Evolutionary conservation across 75 land plant species (phyloP), one percentile per base, ranked within the genome.

Genomic region (Sequoia sempervirens): DNA sequence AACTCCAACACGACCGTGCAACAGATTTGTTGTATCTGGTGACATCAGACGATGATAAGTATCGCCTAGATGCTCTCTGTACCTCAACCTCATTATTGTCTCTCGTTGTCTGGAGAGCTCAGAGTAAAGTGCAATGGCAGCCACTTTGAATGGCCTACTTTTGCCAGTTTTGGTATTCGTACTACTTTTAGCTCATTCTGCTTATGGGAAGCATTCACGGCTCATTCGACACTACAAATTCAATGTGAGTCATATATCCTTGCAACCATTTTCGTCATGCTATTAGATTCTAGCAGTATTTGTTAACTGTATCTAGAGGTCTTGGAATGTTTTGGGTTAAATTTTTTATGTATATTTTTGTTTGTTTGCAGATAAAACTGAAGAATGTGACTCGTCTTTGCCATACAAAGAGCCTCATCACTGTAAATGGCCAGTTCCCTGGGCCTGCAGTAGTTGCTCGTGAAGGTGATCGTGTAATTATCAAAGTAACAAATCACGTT

Each of bases 361-460:
- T 12, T 37, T 18, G 9, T 4, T 30, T 78, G 82, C 90, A 95
- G 96, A 86, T 95, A 23, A 13, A 79, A 58, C 45, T 91, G 78
- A 68, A 89, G 80, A 95, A 87, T 81, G 85, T 91, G 30, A 91
- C 93, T 14, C 64, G 91, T 15, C 81, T 93, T 41, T 91, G 93
- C 87, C 82, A 86, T 72, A 92, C 92, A 1, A 93, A 87, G 86
- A 86, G 80, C 52, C 83, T 93, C 2, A 81, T 89, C 34, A 89
- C 93, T 5, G 93, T 93, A 0, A 93, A 93, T 36, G 90, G 91
- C 46, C 83, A 89, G 68, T 93, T 89, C 58, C 92, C 95, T 7
- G 95, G 95, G 4, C 95, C 95, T n/a, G 86, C 84, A 4, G 76
- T 93, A 11, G 82, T 89, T 50, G 92, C 89, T 6, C 85, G 86